These are phyloP conservation scores for Exophiala calicioides DNA, from an alignment of 2,329 filamentous ascomycete genomes.

Conservation along the genomic window DNA sequence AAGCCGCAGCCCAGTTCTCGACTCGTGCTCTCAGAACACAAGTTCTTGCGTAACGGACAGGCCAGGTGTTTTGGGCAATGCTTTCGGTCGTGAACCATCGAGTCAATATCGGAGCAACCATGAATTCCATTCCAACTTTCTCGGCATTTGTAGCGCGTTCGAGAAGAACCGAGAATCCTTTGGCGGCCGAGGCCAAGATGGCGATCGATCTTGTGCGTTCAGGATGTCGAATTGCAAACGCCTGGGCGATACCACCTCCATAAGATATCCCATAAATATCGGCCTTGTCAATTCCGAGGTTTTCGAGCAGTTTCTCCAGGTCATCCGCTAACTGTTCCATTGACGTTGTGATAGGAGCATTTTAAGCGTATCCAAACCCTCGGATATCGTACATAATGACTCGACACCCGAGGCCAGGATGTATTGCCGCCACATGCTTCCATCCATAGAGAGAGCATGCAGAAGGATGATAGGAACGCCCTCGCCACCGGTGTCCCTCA, in stretches of 20 bases:
- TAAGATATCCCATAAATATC: constrained; percentile 6
- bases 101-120: constrained; percentile 3
- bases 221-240: constrained; percentile 1
- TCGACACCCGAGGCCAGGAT: not conserved
- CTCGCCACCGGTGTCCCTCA: not conserved
- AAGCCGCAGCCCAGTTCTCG: constrained; percentile 14
- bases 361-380: not conserved
- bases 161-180: not conserved
- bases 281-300: not conserved
- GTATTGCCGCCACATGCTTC: constrained; percentile 3
- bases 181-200: not conserved
- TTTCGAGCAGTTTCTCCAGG: not conserved
- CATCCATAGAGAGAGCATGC: constrained; percentile 1
- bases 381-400: constrained; percentile 5
- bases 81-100: constrained; percentile 13
- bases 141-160: constrained; percentile 1
- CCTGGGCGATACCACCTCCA: constrained; percentile 3
- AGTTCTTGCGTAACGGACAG: constrained; percentile 5
- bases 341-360: not conserved
- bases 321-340: constrained; percentile 3
- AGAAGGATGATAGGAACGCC: constrained; percentile 2
- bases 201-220: not conserved
- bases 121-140: constrained; percentile 6
- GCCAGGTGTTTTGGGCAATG: constrained; percentile 7
- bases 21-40: not conserved